A percentile compares a stretch with the other conserved stretches of the same genome.
Evolutionary conservation across 345 rosid species (phyloP).

Genomic region (Acer saccharum): DNA sequence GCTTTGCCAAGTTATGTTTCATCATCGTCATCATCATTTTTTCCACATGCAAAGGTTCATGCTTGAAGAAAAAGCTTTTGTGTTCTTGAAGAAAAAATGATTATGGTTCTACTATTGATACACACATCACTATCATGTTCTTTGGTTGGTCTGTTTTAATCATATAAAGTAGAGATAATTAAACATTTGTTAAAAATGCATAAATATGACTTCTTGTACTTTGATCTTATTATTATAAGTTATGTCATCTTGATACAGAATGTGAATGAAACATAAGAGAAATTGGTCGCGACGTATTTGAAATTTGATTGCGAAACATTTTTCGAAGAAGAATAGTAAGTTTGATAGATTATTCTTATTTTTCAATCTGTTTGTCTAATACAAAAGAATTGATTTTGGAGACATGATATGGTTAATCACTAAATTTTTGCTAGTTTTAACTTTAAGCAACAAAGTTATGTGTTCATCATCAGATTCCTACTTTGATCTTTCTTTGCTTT

Average conservation of each 20-base stretch:
- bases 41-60: slow-evolving; percentile 4
- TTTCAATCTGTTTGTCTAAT: neutral
- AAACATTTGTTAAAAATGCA: neutral
- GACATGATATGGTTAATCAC: too few species aligned
- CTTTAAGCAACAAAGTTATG: too few species aligned
- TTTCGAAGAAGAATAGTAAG: too few species aligned
- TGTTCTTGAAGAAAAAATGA: slow-evolving; percentile 11
- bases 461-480: neutral
- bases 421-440: too few species aligned
- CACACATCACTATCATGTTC: neutral
- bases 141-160: neutral
- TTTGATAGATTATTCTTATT: too few species aligned
- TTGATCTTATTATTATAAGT: too few species aligned
- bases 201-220: neutral
- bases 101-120: slow-evolving; percentile 20
- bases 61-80: slow-evolving; percentile 2
- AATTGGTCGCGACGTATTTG: neutral
- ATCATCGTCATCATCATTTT: neutral
- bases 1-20: neutral
- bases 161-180: neutral
- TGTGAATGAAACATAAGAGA: too few species aligned
- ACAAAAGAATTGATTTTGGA: too few species aligned
- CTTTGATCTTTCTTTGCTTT: neutral
- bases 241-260: too few species aligned
- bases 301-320: too few species aligned